A percentile compares a stretch with the other conserved stretches of the same genome.
Evolutionary conservation across 352 stramenopile genomes (phyloP).

Genomic region (Globisporangium cystogenes): DNA sequence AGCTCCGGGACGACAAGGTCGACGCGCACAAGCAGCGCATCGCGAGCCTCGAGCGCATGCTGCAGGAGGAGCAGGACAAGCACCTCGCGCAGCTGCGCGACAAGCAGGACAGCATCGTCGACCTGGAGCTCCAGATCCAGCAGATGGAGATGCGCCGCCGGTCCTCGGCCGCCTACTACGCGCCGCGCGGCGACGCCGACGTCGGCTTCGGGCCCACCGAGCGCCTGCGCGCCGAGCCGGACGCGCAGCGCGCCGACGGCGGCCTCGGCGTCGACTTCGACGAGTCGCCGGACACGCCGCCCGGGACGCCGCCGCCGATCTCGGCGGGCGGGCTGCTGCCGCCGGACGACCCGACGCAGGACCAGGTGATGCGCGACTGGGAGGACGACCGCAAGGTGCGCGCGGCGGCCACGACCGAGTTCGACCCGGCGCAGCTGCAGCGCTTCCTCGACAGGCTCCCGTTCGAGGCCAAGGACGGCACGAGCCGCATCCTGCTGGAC

Average conservation of each 20-base stretch:
- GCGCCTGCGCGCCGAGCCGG: conserved; percentile 24
- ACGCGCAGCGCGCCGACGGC: conserved; percentile 4
- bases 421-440: conserved; percentile 39
- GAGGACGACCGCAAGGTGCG: conserved; percentile 56
- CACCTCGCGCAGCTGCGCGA: conserved; percentile 58
- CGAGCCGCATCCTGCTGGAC: conserved; percentile 53
- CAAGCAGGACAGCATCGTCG: conserved; percentile 66
- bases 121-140: conserved; percentile 56
- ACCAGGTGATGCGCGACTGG: conserved; percentile 69
- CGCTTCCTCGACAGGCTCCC: conserved; percentile 59
- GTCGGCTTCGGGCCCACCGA: conserved; percentile 47
- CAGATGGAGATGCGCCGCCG: conserved; percentile 51
- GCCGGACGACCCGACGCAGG: conserved; percentile 37
- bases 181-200: conserved; percentile 29
- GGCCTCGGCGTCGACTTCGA: conserved; percentile 20
- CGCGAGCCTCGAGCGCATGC: conserved; percentile 35
- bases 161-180: conserved; percentile 40
- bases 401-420: conserved; percentile 25
- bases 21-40: conserved; percentile 60
- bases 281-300: conserved; percentile 63
- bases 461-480: conserved; percentile 60
- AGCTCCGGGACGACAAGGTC: conserved; percentile 65
- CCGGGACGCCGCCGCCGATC: conserved; percentile 70
- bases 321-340: conserved; percentile 44
- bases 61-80: conserved; percentile 61